Conservation (phyloP, 169 alveolate species). For the Amoebophrya sp. region DNA sequence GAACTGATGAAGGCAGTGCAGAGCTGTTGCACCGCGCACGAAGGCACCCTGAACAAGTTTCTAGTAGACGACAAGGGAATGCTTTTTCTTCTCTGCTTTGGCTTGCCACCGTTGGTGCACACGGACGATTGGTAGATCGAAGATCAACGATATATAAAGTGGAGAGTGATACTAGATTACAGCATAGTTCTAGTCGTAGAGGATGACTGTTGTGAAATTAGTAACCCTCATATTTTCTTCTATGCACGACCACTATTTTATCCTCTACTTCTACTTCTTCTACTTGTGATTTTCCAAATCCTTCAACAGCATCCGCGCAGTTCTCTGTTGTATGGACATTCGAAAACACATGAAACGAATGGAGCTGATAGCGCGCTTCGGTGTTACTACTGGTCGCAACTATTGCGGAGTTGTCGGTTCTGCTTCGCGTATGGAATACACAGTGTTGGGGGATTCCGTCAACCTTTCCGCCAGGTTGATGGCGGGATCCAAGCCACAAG, state of each 20-base stretch:
- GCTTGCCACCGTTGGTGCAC: conserved; percentile 59
- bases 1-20: conserved; percentile 48
- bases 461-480: conserved; percentile 56
- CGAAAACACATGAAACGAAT: conserved; percentile 37
- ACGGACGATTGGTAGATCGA: conserved; percentile 55
- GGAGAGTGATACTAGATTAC: too few relatives aligned
- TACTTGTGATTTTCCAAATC: too few relatives aligned
- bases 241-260: too few relatives aligned
- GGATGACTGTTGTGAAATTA: too few relatives aligned
- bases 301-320: conserved; percentile 38
- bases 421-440: conserved; percentile 47
- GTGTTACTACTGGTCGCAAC: conserved; percentile 53
- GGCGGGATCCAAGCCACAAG: conserved; percentile 56
- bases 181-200: too few relatives aligned
- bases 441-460: conserved; percentile 55
- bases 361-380: conserved; percentile 41
- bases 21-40: conserved; percentile 47
- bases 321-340: conserved; percentile 50
- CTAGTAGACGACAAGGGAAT: conserved; percentile 59
- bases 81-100: conserved; percentile 53
- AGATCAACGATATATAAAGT: too few relatives aligned
- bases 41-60: conserved; percentile 58
- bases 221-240: too few relatives aligned
- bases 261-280: too few relatives aligned
- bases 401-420: conserved; percentile 58